Base-by-base conservation (phyloP, 768 basidiomycete genomes). In the Phlegmacium glaucopus region DNA sequence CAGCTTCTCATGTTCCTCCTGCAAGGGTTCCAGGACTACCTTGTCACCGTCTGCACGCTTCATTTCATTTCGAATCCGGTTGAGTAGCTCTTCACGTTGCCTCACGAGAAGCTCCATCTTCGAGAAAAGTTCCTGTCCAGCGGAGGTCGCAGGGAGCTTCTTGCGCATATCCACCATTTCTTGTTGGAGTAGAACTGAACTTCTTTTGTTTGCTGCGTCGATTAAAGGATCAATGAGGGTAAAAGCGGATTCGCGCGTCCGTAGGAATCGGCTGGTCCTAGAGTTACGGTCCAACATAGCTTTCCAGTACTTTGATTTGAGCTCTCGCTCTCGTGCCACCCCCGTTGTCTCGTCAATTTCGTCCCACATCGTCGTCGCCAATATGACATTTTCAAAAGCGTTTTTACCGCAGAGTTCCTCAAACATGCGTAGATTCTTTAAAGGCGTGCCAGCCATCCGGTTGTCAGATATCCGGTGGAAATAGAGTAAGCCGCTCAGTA, bases 381-480 rank as follows among this genome's bases (percentile, higher is more conserved):
- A 55, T 9, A 63, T 57, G 12, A 68, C 56, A 15, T 65, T 65
- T n/a, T 17, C 50, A 9, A 64, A 45, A 6, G 65, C 59, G 5
- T 59, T 12, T 13, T 55, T 40, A 1, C 72, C 72, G 37, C 72
- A 74, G 12, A 74, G 44, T 32, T 55, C 55, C 25, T 60, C 52
- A 50, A 72, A 71, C 56, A 70, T 54, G 16, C 50, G 49, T 36
- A 71, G 58, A 49, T 70, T 62, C 28, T 51, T 60, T 22, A 42
- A 42, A 8, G 51, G 49, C 10, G 65, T 61, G 12, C 65, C 68
- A 9, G 59, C 51, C 56, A 73, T 57, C 4, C 67, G 63, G 17
- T 50, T 47, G 17, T 53, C 49, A 4, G 60, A 48, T 17, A 62
- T 60, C 5, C 56, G 51, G 32, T 62, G 61, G 18, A 62, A 47